phyloP scores from a whole-genome alignment of 495 filamentous ascomycete species.

The Bacidia rubella region DNA sequence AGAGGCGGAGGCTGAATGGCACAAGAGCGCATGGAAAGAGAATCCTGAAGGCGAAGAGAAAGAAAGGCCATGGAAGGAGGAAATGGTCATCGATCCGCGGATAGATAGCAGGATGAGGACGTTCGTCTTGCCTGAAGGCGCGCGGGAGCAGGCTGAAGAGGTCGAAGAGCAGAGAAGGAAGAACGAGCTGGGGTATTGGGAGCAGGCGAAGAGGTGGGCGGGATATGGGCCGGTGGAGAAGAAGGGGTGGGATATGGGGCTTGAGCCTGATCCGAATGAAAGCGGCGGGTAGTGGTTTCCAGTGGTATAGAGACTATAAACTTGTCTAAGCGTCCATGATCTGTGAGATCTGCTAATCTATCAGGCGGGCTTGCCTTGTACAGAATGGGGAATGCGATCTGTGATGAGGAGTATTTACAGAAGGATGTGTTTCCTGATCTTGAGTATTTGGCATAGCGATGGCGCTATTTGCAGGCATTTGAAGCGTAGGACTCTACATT shows the following conservation, averaged over 20 bases:
- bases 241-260: slow-evolving; percentile 15
- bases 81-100: slow-evolving; percentile 63
- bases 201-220: slow-evolving; percentile 7
- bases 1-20: slow-evolving; percentile 77
- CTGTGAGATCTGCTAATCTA: neutral
- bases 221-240: slow-evolving; percentile 8
- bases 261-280: slow-evolving; percentile 9
- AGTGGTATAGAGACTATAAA: neutral
- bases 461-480: neutral
- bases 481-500: neutral
- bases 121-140: slow-evolving; percentile 39
- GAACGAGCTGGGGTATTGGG: neutral
- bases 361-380: too few species aligned
- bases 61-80: slow-evolving; percentile 63
- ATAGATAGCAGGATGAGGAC: slow-evolving; percentile 70
- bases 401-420: too few species aligned
- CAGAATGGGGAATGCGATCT: too few species aligned
- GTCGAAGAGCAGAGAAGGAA: slow-evolving; percentile 4
- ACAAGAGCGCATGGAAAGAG: slow-evolving; percentile 46
- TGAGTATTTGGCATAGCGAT: slow-evolving; percentile 2
- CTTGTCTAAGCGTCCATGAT: neutral
- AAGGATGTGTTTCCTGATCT: too few species aligned
- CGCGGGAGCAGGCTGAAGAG: slow-evolving; percentile 5
- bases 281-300: neutral
- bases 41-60: slow-evolving; percentile 14